phyloP scores from a whole-genome alignment of 495 filamentous ascomycete genomes.

The Podospora bellae-mahoneyi region DNA sequence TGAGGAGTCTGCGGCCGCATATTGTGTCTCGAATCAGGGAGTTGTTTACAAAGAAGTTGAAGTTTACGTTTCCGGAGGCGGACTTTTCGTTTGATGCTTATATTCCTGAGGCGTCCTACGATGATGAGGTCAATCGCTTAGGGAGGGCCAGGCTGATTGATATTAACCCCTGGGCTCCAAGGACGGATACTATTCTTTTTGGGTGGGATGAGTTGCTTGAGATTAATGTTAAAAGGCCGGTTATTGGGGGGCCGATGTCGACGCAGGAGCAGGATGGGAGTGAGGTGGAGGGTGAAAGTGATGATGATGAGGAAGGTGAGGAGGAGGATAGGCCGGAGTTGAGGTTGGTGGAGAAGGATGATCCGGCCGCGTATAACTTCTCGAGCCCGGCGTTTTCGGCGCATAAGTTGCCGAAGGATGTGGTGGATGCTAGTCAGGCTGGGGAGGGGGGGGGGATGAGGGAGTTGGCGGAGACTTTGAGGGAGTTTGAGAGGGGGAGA shows the following conservation, averaged over 20 bases:
- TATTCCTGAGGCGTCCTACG: slow-evolving; percentile 69
- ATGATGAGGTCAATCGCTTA: slow-evolving; percentile 45
- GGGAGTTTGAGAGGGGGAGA: slow-evolving; percentile 56
- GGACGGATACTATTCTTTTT: slow-evolving; percentile 87
- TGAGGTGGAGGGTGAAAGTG: slow-evolving; percentile 35
- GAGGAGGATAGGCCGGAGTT: slow-evolving; percentile 69
- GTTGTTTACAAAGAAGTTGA: slow-evolving; percentile 70
- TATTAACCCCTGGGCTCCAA: slow-evolving; percentile 89
- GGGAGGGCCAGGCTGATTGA: slow-evolving; percentile 79
- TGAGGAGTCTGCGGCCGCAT: slow-evolving; percentile 59
- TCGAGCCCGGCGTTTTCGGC: slow-evolving; percentile 84
- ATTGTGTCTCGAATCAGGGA: slow-evolving; percentile 60
- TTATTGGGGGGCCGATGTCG: slow-evolving; percentile 41
- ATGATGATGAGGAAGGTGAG: slow-evolving; percentile 49
- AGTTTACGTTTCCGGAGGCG: slow-evolving; percentile 70
- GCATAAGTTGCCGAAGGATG: slow-evolving; percentile 90
- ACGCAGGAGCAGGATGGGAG: slow-evolving; percentile 34
- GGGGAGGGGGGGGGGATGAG: slow-evolving; percentile 70
- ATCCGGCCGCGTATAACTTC: slow-evolving; percentile 84
- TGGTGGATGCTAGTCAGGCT: slow-evolving; percentile 81
- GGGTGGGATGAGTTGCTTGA: slow-evolving; percentile 83
- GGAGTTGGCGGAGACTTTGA: slow-evolving; percentile 87
- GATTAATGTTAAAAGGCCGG: slow-evolving; percentile 54
- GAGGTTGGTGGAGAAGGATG: slow-evolving; percentile 73
- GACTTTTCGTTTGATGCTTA: slow-evolving; percentile 91